These are phyloP conservation scores for Meyerozyma athensensis DNA, from an alignment of 1,139 yeast species.

Conservation along the genomic window DNA sequence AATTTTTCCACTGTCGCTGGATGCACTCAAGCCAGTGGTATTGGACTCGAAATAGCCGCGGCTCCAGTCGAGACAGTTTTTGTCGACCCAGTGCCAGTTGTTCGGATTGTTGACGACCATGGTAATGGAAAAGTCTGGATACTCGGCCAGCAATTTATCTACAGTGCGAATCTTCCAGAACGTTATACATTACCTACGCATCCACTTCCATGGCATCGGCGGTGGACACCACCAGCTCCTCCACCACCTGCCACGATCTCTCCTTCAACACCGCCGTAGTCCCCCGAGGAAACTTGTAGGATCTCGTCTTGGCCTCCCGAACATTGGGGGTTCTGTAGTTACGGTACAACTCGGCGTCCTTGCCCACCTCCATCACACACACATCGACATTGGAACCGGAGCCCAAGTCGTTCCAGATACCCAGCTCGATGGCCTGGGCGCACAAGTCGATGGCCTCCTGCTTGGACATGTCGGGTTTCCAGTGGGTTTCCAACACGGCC, in stretches of 20 bases:
- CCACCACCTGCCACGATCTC: constrained; percentile 58
- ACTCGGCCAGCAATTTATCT: too few relatives aligned
- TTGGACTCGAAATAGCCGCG: constrained; percentile 64
- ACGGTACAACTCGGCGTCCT: constrained; percentile 78
- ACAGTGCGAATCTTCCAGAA: neutral
- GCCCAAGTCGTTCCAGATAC: constrained; percentile 98
- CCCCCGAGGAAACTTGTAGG: constrained; percentile 84
- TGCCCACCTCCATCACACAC: constrained; percentile 92
- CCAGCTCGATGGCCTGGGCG: constrained; percentile 91
- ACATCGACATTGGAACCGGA: constrained; percentile 97
- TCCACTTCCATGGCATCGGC: constrained; percentile 73
- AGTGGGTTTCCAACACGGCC: constrained; percentile 90
- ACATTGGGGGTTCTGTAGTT: constrained; percentile 89
- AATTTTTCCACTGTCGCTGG: constrained; percentile 33
- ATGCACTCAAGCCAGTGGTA: constrained; percentile 45
- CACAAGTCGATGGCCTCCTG: constrained; percentile 90
- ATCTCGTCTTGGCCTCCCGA: constrained; percentile 71
- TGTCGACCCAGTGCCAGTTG: constrained; percentile 96
- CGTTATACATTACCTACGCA: constrained; percentile 28
- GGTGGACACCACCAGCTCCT: constrained; percentile 54
- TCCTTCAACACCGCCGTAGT: constrained; percentile 80
- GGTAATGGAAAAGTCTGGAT: constrained; percentile 5
- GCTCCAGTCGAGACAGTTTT: constrained; percentile 92
- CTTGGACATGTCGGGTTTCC: constrained; percentile 71
- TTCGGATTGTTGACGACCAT: constrained; percentile 51